Evolutionary conservation across 139 green algal species (phyloP).

Genomic region (Tetraselmis striata): DNA sequence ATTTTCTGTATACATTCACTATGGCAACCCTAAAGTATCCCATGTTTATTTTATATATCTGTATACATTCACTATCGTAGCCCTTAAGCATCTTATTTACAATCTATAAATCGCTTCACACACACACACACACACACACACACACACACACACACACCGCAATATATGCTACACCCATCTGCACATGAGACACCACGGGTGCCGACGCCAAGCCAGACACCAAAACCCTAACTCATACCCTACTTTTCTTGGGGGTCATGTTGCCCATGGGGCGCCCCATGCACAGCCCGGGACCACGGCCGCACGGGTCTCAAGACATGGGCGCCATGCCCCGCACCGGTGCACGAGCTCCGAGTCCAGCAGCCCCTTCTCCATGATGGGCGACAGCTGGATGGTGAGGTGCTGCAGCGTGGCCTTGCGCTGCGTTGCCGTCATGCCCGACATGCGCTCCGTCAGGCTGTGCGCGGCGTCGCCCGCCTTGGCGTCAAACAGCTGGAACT

Average conservation of each 20-base stretch:
- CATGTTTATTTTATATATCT: too few relatives aligned
- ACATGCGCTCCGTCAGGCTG: not conserved
- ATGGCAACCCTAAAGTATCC: too few relatives aligned
- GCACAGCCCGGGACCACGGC: not conserved
- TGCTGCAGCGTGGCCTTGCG: constrained; percentile 27
- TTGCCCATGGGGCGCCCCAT: not conserved
- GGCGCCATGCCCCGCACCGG: too few relatives aligned
- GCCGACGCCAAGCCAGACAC: too few relatives aligned
- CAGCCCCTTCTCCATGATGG: constrained; percentile 84
- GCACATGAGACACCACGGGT: not conserved
- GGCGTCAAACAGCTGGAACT: constrained; percentile 66
- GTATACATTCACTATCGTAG: too few relatives aligned
- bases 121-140: too few relatives aligned
- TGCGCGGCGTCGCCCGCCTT: constrained; percentile 21
- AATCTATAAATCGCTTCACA: too few relatives aligned
- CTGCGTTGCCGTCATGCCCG: constrained; percentile 32
- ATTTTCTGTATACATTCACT: too few relatives aligned
- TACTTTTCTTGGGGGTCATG: not conserved
- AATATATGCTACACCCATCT: not conserved
- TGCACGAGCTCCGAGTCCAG: constrained; percentile 73
- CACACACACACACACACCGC: too few relatives aligned
- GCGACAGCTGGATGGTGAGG: constrained; percentile 45
- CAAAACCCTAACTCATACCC: not conserved
- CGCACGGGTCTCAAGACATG: too few relatives aligned
- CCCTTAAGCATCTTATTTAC: too few relatives aligned